Evolutionary conservation across 179 eudicot species (phyloP).

Genomic region (Drosera spatulata): DNA sequence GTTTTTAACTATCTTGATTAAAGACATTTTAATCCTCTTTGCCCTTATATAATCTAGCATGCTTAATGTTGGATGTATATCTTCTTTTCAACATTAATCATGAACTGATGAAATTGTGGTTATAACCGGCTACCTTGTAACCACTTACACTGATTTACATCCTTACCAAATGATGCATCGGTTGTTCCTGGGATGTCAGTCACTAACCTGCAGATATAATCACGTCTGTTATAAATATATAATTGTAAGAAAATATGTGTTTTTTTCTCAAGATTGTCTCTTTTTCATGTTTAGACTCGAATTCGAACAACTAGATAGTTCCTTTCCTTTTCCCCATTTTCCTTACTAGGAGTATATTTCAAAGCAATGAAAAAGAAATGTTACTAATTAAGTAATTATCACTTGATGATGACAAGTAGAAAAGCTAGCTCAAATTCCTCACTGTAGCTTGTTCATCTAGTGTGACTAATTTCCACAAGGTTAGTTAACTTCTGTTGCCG

Average conservation of each 20-base stretch:
- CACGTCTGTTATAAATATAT: too few relatives aligned
- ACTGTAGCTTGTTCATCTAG: too few relatives aligned
- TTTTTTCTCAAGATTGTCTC: background rate
- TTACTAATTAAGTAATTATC: too few relatives aligned
- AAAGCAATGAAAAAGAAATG: too few relatives aligned
- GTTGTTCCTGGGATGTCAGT: constrained; percentile 60
- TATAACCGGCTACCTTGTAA: background rate
- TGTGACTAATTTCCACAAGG: too few relatives aligned
- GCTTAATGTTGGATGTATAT: too few relatives aligned
- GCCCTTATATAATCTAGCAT: too few relatives aligned
- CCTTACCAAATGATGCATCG: constrained; percentile 42
- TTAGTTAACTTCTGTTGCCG: too few relatives aligned
- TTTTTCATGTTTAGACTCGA: background rate
- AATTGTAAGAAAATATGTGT: constrained; percentile 3
- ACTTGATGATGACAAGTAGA: too few relatives aligned
- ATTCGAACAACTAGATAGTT: background rate
- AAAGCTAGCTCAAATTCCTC: too few relatives aligned
- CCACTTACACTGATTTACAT: background rate
- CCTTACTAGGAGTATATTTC: background rate
- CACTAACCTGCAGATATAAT: constrained; percentile 51
- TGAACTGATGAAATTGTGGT: background rate
- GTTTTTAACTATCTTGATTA: too few relatives aligned
- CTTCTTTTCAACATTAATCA: background rate
- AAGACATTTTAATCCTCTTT: too few relatives aligned
- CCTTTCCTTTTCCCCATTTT: background rate